Base-by-base conservation (phyloP, 2,329 filamentous ascomycete species). In the Lecanosticta acicola region DNA sequence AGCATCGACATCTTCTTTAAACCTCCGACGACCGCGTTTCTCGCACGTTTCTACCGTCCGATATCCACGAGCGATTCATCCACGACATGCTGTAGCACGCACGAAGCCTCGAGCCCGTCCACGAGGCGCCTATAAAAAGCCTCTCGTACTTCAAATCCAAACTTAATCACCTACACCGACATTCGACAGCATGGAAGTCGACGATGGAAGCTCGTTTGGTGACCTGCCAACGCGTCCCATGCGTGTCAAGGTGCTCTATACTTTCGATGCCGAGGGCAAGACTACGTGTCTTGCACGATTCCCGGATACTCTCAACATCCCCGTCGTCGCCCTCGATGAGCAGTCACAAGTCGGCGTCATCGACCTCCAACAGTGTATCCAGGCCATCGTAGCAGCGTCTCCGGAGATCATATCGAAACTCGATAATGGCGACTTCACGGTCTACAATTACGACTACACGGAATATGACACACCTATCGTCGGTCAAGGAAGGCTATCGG, bases 401-500 rank as follows among this genome's bases (percentile, higher is more conserved):
- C 93, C 93, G 32, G 93, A 98, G 69, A 77, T 98, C 37, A 73
- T 89, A 38, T 79, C 80, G 62, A 74, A 84, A 73, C 64, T 84
- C 49, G 76, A 84, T 69, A 71, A 79, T 67, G 61, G 60, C 20
- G 90, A 98, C 70, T 98, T 93, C 69, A 93, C 89, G n/a, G 83
- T 98, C 46, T 98, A 98, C 68, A 89, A 91, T 21, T 87, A 88
- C 71, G 93, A 98, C 67, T 97, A 91, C 67, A 96, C 93, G 10
- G 93, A 98, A 69, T 86, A 87, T 54, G 90, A 96, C 62, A 87
- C 84, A 14, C 93, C 94, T 43, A 76, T 97, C 45, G 91, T 96
- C 18, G 93, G 93, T 17, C 91, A 98, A 68, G 93, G 94, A 43
- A 87, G 97, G 82, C 75, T 98, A 16, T 97, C 93, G 32, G 85